Evolutionary conservation across 2,329 filamentous ascomycete species (phyloP), one percentile per base, ranked within the genome.

Genomic region (Tolypocladium amazonense): DNA sequence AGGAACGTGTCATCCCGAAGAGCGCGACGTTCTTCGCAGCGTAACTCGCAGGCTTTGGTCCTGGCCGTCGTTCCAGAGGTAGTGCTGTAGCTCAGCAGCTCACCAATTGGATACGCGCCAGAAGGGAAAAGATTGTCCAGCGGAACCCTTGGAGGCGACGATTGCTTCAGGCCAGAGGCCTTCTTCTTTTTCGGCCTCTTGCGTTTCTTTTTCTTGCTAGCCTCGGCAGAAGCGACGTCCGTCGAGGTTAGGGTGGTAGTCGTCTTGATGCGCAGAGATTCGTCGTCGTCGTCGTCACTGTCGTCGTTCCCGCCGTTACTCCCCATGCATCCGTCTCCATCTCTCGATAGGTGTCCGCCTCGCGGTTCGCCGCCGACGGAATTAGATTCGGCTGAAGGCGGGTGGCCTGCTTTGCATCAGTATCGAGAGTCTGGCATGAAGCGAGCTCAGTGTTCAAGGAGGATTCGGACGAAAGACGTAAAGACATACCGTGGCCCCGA

Each of bases 1-100:
- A 93, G 76, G 75, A 90, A 90, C 64, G 88, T 82, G 9, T 58
- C 61, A 35, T 74, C 69, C 18, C 73, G 69, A 1, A 70, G 23
- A 69, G 65, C 30, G 62, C 56, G 1, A 62, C 69, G 58, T 65
- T 68, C 1, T 58, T 59, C n/a, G 61, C 50, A 33, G 35, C 50
- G 50, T 12, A n/a, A 2, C 27, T 53, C 50, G 27, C 50, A 35
- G 18, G 50, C 27, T 33, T 20, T 53, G 11, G 50, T 33, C 52
- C 8, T 62, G 11, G 23, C 35, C 14, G 35, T 60, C 4, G 55
- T 60, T n/a, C 38, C 58, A 9, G 33, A 30, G 2, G 43, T 45
- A 12, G 62, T 56, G 15, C 53, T 55, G 25, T 74, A 72, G 0
- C 59, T 59, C 20, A 68, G 60, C 4, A 68, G 39, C 56, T 75